Base-by-base conservation (phyloP, 192 early-diverging fungal species). In the Phycomyces nitens region DNA sequence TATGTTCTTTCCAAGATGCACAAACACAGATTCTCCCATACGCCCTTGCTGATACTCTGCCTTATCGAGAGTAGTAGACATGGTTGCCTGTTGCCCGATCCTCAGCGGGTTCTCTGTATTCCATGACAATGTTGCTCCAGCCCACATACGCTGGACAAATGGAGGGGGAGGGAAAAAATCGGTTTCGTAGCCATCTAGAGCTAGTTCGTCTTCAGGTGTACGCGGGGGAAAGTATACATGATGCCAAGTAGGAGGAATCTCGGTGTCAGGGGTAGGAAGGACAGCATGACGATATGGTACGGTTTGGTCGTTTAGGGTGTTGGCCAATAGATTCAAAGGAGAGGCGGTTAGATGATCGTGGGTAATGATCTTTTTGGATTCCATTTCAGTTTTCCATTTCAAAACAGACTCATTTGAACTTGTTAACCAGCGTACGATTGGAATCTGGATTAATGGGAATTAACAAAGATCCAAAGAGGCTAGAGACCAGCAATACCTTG, bases 101-200 rank as follows among this genome's bases (percentile, higher is more conserved):
- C 78, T 60, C 47, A 94, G 70, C 12, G 81, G 79, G 57, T 92
- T 91, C 0, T 49, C 61, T 12, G 68, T 56, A 47, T 76, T 83
- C 57, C 81, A 89, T 39, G 77, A 77, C 14, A 92, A 77, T 22
- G 78, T 69, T 9, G 90, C 93, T 12, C 94, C 93, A 3, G 88
- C 92, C 94, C 94, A 97, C 86, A 97, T 89, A 5, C 94, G 85
- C 40, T 84, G 84, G 15, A 76, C 54, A 64, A 84, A 95, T 0
- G 90, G 89, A 14, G 66, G 74, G 0, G 94, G 94, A 0, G 94
- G 94, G 0, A 86, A 79, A 60, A 87, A 87, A 14, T 79, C 82
- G 44, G 80, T 78, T 60, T 91, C 87, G 66, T 93, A 93, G n/a
- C 94, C 94, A 71, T 97, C 94, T 5, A 75, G 43, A 15, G 89